Evolutionary conservation across 2,329 filamentous ascomycete species (phyloP).

Genomic region (Tricladium varicosporioides): DNA sequence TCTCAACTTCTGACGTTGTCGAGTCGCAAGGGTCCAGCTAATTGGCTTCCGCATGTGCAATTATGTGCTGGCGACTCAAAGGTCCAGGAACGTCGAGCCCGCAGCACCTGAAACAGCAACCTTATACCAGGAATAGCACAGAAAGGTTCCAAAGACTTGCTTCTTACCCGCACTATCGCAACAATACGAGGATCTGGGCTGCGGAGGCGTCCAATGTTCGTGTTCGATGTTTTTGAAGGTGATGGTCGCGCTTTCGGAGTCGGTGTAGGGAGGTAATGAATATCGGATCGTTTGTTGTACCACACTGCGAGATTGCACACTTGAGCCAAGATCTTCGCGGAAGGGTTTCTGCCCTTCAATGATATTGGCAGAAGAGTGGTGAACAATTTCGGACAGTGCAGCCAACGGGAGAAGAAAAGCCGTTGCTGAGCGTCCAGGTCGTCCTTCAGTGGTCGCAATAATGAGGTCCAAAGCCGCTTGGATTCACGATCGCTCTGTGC

Average conservation of each 20-base stretch:
- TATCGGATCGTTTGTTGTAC: constrained; percentile 13
- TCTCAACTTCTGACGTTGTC: constrained; percentile 24
- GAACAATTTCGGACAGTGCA: not conserved
- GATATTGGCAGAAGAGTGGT: not conserved
- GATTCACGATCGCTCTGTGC: not conserved
- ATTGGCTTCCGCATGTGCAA: constrained; percentile 30
- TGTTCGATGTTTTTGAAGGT: constrained; percentile 6
- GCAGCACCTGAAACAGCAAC: constrained; percentile 33
- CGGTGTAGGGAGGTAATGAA: constrained; percentile 17
- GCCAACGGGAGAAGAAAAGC: not conserved
- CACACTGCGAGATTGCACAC: constrained; percentile 4
- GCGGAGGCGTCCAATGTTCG: constrained; percentile 1
- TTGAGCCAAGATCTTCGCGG: not conserved
- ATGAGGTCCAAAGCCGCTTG: not conserved
- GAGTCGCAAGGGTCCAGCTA: constrained; percentile 29
- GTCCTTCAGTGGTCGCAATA: too few relatives aligned
- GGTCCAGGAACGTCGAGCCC: constrained; percentile 26
- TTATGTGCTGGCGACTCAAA: constrained; percentile 33
- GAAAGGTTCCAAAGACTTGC: constrained; percentile 13
- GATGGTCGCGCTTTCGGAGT: constrained; percentile 17
- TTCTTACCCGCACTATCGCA: constrained; percentile 13
- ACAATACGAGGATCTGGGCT: constrained; percentile 19
- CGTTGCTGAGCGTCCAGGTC: not conserved
- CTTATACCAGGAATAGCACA: constrained; percentile 22
- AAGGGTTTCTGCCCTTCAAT: not conserved